These are phyloP conservation scores for Hypoxylon sp. DNA, from an alignment of 2,329 filamentous ascomycete species.

Conservation along the genomic window DNA sequence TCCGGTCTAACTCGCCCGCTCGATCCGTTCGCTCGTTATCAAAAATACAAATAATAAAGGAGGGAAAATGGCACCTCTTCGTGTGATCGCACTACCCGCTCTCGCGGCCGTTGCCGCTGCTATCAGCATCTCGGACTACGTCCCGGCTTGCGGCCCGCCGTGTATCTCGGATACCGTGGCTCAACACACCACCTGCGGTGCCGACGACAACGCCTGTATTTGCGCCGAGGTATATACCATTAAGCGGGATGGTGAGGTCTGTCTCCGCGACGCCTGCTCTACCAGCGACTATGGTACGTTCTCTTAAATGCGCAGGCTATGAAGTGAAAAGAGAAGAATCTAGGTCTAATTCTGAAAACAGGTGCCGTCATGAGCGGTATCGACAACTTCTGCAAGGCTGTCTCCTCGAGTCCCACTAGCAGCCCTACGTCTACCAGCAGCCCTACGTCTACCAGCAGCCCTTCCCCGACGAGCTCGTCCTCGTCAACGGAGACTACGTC, in stretches of 20 bases:
- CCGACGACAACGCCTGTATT: slow-evolving; percentile 48
- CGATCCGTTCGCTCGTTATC: slow-evolving; percentile 38
- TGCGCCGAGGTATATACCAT: slow-evolving; percentile 49
- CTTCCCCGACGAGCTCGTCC: slow-evolving; percentile 15
- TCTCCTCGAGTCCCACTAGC: slow-evolving; percentile 31
- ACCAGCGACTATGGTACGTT: slow-evolving; percentile 49
- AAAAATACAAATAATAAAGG: slow-evolving; percentile 14
- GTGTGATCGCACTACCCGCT: slow-evolving; percentile 45
- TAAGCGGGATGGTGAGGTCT: slow-evolving; percentile 50
- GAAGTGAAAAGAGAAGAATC: neutral
- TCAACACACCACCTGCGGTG: slow-evolving; percentile 47
- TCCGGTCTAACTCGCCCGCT: slow-evolving; percentile 15
- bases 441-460: slow-evolving; percentile 11
- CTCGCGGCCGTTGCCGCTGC: slow-evolving; percentile 46
- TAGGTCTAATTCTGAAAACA: slow-evolving; percentile 24
- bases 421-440: slow-evolving; percentile 11
- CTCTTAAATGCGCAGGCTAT: neutral
- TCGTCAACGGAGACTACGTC: slow-evolving; percentile 8
- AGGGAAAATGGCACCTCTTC: slow-evolving; percentile 48
- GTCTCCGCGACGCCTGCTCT: slow-evolving; percentile 48
- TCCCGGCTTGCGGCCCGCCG: slow-evolving; percentile 47
- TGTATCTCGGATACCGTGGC: slow-evolving; percentile 46
- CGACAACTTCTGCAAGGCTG: slow-evolving; percentile 48
- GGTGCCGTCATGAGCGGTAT: slow-evolving; percentile 48
- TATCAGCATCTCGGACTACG: slow-evolving; percentile 47